Evolutionary conservation across 2,329 filamentous ascomycete genomes (phyloP).

Genomic region (Metarhizium album): DNA sequence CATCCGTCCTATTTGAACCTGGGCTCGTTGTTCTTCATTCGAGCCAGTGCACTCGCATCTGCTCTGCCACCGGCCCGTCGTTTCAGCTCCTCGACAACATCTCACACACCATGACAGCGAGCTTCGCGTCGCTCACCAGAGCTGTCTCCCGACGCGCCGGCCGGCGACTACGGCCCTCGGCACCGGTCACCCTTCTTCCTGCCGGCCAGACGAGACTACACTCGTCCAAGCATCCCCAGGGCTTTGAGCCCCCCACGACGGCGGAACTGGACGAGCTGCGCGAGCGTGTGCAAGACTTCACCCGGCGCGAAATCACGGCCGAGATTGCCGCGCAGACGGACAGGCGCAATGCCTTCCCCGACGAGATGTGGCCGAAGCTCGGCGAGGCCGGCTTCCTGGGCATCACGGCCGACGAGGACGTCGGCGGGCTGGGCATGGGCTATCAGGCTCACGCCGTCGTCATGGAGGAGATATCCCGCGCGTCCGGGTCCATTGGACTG

Average conservation of each 20-base stretch:
- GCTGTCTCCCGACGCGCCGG: slow-evolving; percentile 23
- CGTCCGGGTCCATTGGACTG: slow-evolving; percentile 72
- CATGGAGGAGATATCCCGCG: slow-evolving; percentile 87
- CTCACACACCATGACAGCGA: slow-evolving; percentile 24
- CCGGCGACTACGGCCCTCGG: slow-evolving; percentile 6
- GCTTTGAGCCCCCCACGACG: slow-evolving; percentile 57
- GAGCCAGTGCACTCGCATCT: too few species aligned
- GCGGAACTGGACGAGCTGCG: slow-evolving; percentile 72
- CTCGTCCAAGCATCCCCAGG: slow-evolving; percentile 51
- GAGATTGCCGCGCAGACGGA: slow-evolving; percentile 78
- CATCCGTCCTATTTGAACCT: neutral
- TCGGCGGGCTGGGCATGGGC: slow-evolving; percentile 81
- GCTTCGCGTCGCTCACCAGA: slow-evolving; percentile 26
- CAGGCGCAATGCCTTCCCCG: slow-evolving; percentile 75
- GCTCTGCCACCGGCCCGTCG: too few species aligned
- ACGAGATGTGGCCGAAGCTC: slow-evolving; percentile 86
- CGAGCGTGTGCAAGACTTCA: slow-evolving; percentile 80
- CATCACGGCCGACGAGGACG: slow-evolving; percentile 85
- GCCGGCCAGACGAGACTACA: slow-evolving; percentile 27
- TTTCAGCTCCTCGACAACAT: neutral
- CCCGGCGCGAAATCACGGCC: slow-evolving; percentile 75
- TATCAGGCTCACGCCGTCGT: slow-evolving; percentile 96
- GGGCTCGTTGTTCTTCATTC: too few species aligned
- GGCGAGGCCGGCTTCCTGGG: slow-evolving; percentile 87
- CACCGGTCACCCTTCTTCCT: slow-evolving; percentile 21